These are phyloP conservation scores for Metschnikowia orientalis DNA, from an alignment of 805 yeast species.

Conservation along the genomic window DNA sequence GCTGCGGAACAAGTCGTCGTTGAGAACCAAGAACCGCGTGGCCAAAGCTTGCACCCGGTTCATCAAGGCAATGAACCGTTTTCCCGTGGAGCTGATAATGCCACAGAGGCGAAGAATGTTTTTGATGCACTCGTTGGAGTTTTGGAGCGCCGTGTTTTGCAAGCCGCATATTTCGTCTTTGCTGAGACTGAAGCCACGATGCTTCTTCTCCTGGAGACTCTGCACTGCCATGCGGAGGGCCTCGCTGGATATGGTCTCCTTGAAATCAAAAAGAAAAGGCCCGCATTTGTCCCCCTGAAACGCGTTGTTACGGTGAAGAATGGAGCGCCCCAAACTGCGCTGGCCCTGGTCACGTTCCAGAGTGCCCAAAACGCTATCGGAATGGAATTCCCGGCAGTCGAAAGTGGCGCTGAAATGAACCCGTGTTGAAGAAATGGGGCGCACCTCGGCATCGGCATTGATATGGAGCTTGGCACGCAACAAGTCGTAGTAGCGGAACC, in stretches of 20 bases:
- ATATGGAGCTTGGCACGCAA: slow-evolving; percentile 5
- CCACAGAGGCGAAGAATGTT: slow-evolving; percentile 11
- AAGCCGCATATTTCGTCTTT: slow-evolving; percentile 2
- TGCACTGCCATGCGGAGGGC: not conserved
- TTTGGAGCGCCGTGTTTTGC: slow-evolving; percentile 5
- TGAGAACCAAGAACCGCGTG: slow-evolving; percentile 8
- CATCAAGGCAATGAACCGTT: slow-evolving; percentile 5
- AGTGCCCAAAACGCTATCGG: not conserved
- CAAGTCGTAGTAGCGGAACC: slow-evolving; percentile 13
- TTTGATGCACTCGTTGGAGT: slow-evolving; percentile 7
- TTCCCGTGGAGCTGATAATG: slow-evolving; percentile 8
- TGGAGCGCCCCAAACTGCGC: not conserved
- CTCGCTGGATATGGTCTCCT: not conserved
- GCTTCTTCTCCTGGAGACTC: not conserved
- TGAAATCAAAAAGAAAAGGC: not conserved
- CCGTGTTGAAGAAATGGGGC: not conserved
- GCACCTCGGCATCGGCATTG: slow-evolving; percentile 2
- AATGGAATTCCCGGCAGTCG: not conserved
- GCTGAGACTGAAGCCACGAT: not conserved
- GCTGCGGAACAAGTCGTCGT: slow-evolving; percentile 2
- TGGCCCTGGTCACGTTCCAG: not conserved
- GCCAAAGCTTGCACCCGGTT: slow-evolving; percentile 12
- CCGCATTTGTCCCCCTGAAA: not conserved
- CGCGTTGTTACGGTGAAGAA: slow-evolving; percentile 1
- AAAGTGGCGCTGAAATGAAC: slow-evolving; percentile 1